phyloP scores from a whole-genome alignment of 306 rosid genomes.

The Hippophae tibetana region DNA sequence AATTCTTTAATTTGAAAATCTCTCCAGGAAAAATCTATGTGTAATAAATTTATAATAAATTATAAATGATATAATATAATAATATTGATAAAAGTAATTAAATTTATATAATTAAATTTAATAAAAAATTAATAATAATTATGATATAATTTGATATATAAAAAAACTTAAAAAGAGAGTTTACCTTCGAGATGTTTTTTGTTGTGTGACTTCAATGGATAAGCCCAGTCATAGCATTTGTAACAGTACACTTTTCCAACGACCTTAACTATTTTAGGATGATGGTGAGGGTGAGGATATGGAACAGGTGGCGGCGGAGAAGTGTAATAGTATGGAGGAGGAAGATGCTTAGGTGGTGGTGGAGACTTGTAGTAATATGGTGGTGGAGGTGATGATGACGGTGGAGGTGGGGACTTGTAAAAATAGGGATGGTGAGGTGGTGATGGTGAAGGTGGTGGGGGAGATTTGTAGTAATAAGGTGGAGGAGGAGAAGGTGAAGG shows the following conservation, averaged over 20 bases:
- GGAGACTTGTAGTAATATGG: conserved; percentile 41
- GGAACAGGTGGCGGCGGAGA: conserved; percentile 35
- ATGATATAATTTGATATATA: neutral
- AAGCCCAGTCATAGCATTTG: conserved; percentile 64
- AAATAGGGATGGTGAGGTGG: conserved; percentile 25
- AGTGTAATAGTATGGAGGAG: conserved; percentile 20
- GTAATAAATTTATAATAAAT: too few relatives aligned
- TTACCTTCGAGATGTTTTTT: conserved; percentile 85
- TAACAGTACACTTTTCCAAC: conserved; percentile 85
- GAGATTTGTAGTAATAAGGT: conserved; percentile 20
- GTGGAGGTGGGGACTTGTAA: conserved; percentile 32
- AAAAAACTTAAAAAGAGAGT: neutral
- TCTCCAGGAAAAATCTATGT: too few relatives aligned
- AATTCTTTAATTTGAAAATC: too few relatives aligned
- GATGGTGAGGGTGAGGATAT: conserved; percentile 33
- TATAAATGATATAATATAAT: too few relatives aligned
- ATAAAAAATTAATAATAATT: neutral
- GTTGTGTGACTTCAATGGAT: conserved; percentile 72
- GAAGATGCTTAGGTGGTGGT: conserved; percentile 26
- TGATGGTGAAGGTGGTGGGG: conserved; percentile 18
- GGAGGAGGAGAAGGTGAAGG: conserved; percentile 21
- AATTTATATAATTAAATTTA: neutral
- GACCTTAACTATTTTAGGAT: conserved; percentile 60
- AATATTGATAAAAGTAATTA: neutral
- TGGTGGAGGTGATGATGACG: conserved; percentile 14